Evolutionary conservation across 495 filamentous ascomycete genomes (phyloP), one percentile per base, ranked within the genome.

Genomic region (Clavariopsis aquatica): DNA sequence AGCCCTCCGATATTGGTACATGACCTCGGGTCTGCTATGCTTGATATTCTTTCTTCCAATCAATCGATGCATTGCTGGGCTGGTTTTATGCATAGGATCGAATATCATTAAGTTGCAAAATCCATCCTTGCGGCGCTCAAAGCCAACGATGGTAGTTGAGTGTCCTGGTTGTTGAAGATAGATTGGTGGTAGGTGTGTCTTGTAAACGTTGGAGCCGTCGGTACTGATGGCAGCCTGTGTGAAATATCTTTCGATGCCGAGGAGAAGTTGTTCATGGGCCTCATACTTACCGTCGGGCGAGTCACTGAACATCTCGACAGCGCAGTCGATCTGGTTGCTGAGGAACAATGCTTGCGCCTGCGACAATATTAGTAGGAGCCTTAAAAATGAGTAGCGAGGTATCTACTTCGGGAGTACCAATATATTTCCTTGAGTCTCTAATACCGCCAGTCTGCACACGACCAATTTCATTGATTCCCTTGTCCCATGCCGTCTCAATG

Each of bases 91-190:
- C 78, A 89, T 89, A 0, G 94, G 92, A 74, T 98, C 94, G 69
- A 96, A 96, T 20, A 96, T 88, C 2, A 98, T 76, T 9, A 98
- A 75, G 65, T 90, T 88, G 52, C 82, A 81, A 29, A 76, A 75
- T 29, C 91, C 92, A 62, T 87, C 82, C 31, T 73, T 78, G 9
- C 81, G 82, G 26, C 81, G 80, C 71, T 97, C 93, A 38, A 96
- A 81, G 0, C 94, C 94, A 56, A 98, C 80, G 45, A 98, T 92
- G 1, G 93, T 97, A 78, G 96, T 81, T 4, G 92, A 96, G 71
- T 98, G 94, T 6, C 93, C 93, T 56, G 83, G 82, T 67, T 95
- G 90, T 74, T 98, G 94, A 66, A 97, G 89, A 73, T 97, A 97
- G 49, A 98, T 85, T 1, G 94, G 92, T 22, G 94, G 86, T 1